Evolutionary conservation across 163 green algal species (phyloP), one percentile per base, ranked within the genome.

Genomic region (Chlamydomonas reinhardtii): DNA sequence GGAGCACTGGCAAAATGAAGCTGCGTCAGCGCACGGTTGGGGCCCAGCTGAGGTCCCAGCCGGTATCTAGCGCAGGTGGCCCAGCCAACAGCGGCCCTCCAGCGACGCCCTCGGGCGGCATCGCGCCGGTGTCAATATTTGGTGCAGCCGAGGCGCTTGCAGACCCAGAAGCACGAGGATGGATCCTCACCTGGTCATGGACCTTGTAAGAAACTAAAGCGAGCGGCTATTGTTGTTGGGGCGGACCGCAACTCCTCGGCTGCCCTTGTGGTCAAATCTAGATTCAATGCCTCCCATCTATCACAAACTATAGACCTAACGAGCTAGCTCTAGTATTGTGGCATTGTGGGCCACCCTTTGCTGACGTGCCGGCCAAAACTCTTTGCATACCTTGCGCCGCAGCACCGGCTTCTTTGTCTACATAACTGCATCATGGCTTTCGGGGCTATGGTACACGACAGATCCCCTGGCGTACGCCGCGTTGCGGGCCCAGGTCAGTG

Each of bases 111-210:
- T 2, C 62, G 2, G 9, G 16, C 16, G 75, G 34, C 17, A 56
- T 2, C 9, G 48, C 12, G 48, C 48, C 48, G 39, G 39, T 56
- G 1, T 56, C 14, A 17, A 14, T 56, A 20, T 56, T 56, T 56
- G 48, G 48, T 2, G 48, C 11, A 9, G 59, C 20, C 19, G 22
- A 65, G 19, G 76, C 66, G 6, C 27, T 66, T 66, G 22, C 35
- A 52, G 76, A 75, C 65, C 39, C 16, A 4, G 76, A 84, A 29
- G 76, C n/a, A 25, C 8, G 43, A 14, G 77, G 77, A 69, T 85
- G 77, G 77, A 39, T 85, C n/a, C 70, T 66, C 35, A 76, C 77
- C 2, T 85, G 77, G 77, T 6, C 66, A 11, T 76, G 66, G 77
- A 85, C 77, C 2, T 32, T 76, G 77, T 85, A 59, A 85, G 77